phyloP scores from a whole-genome alignment of 306 rosid species.

The Cucurbita pepo region DNA sequence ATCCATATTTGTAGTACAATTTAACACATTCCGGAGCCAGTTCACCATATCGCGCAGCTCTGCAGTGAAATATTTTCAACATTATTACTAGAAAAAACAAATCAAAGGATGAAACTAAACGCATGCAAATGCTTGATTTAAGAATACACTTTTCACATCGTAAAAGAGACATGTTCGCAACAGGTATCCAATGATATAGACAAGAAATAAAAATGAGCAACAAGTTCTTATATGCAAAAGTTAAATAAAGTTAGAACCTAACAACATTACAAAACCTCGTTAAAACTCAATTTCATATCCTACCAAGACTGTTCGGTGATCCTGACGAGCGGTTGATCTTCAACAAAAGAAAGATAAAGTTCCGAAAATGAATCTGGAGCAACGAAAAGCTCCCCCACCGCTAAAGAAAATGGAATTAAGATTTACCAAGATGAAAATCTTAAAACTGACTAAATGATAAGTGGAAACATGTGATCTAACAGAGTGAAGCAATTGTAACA shows the following conservation, averaged over 20 bases:
- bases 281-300: not conserved
- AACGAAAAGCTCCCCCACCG: not conserved
- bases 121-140: too few relatives aligned
- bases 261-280: not conserved
- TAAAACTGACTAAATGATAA: not conserved
- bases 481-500: not conserved
- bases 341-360: not conserved
- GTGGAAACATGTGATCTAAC: not conserved
- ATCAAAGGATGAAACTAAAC: not conserved
- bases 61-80: slow-evolving; percentile 14
- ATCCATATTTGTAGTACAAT: slow-evolving; percentile 75
- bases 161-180: too few relatives aligned
- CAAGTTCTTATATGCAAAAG: not conserved
- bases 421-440: not conserved
- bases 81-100: not conserved
- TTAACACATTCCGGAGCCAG: slow-evolving; percentile 77
- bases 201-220: not conserved
- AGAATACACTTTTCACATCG: too few relatives aligned
- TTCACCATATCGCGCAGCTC: slow-evolving; percentile 72
- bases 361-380: not conserved
- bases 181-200: too few relatives aligned
- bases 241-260: not conserved
- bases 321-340: not conserved
- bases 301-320: not conserved
- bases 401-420: not conserved